phyloP scores from a whole-genome alignment of 164 flowering plant genomes.

The Kingdonia uniflora region DNA sequence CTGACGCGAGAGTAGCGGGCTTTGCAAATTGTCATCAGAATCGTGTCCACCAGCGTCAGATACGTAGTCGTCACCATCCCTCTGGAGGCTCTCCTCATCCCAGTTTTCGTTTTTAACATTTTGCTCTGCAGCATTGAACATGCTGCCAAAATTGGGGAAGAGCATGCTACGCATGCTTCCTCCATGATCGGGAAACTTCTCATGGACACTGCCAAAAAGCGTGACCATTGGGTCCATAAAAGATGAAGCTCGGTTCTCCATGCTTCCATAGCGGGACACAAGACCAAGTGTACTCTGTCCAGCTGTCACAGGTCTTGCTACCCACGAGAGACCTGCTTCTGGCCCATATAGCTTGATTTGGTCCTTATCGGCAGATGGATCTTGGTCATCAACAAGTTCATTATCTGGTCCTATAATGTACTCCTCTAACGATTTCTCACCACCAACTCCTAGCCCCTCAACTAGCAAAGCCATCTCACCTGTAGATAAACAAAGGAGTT shows the following conservation, averaged over 20 bases:
- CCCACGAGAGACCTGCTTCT: slow-evolving; percentile 75
- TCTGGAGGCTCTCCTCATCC: slow-evolving; percentile 46
- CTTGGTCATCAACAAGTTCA: slow-evolving; percentile 46
- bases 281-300: slow-evolving; percentile 62
- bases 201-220: slow-evolving; percentile 88
- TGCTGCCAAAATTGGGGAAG: slow-evolving; percentile 52
- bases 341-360: slow-evolving; percentile 69
- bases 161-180: slow-evolving; percentile 50
- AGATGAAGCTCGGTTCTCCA: slow-evolving; percentile 42
- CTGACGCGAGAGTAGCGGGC: slow-evolving; percentile 46
- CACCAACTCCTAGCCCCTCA: slow-evolving; percentile 89
- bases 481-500: slow-evolving; percentile 15
- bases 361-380: slow-evolving; percentile 30
- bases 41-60: slow-evolving; percentile 32
- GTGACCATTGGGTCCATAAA: slow-evolving; percentile 88
- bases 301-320: slow-evolving; percentile 63
- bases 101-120: slow-evolving; percentile 30
- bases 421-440: slow-evolving; percentile 77
- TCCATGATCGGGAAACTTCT: slow-evolving; percentile 69
- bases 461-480: slow-evolving; percentile 95
- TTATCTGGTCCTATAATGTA: slow-evolving; percentile 69
- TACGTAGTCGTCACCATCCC: slow-evolving; percentile 32
- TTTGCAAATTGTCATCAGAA: slow-evolving; percentile 38
- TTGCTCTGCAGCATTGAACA: slow-evolving; percentile 35
- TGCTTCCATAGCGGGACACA: slow-evolving; percentile 70